Percentiles rank a stretch among this genome's conserved stretches.
Conservation (phyloP, 345 rosid genomes). For the Theobroma cacao region DNA sequence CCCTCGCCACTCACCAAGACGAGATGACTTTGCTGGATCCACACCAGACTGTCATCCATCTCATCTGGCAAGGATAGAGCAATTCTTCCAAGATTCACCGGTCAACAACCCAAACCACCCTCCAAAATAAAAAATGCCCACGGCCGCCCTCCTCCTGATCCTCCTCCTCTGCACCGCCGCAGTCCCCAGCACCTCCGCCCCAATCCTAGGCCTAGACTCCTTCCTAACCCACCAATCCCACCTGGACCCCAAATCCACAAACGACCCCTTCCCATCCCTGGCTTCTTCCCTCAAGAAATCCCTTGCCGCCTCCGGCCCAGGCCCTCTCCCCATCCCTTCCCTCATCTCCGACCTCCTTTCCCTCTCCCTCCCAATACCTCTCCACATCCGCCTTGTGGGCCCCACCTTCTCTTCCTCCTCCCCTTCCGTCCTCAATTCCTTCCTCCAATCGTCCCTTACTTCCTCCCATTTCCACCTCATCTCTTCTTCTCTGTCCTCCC, state of each 20-base stretch:
- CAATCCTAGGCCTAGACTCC: conserved; percentile 55
- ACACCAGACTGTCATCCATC: not conserved
- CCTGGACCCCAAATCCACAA: conserved; percentile 59
- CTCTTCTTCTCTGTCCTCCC: conserved; percentile 41
- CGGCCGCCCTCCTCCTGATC: conserved; percentile 24
- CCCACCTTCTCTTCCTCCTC: conserved; percentile 53
- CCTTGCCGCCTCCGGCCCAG: conserved; percentile 38
- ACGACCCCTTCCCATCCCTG: conserved; percentile 62
- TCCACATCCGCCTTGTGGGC: conserved; percentile 66
- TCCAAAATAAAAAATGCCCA: conserved; percentile 17
- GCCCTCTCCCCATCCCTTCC: conserved; percentile 26
- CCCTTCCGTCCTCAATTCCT: conserved; percentile 41
- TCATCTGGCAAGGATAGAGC: not conserved
- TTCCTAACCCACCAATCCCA: conserved; percentile 54
- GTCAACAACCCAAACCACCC: not conserved
- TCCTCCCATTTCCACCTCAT: conserved; percentile 38
- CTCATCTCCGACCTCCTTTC: conserved; percentile 45
- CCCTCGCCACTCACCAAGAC: too few species aligned
- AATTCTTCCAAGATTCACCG: not conserved
- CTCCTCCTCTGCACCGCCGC: conserved; percentile 10
- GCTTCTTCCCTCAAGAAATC: conserved; percentile 53
- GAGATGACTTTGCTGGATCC: not conserved
- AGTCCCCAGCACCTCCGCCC: conserved; percentile 23
- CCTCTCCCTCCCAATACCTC: conserved; percentile 49
- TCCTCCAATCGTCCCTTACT: conserved; percentile 33